Percentiles rank a stretch among this genome's conserved stretches.
Evolutionary conservation across 2,329 filamentous ascomycete genomes (phyloP).

Genomic region (Elsinoe ampelina): DNA sequence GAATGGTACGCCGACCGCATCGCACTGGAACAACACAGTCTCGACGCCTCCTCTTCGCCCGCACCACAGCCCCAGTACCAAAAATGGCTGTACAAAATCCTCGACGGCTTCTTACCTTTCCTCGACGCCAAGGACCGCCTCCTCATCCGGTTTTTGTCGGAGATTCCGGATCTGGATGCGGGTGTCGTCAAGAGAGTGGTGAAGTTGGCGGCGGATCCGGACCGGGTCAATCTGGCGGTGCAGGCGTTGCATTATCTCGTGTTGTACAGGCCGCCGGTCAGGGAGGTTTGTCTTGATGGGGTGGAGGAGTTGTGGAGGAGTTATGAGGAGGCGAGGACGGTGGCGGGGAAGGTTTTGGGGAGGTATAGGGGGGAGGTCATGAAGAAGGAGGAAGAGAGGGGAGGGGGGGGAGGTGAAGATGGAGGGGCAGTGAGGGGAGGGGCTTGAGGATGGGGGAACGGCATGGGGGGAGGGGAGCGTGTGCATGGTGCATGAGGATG

Average conservation of each 20-base stretch:
- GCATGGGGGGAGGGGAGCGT: neutral
- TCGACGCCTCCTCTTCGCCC: neutral
- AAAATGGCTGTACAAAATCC: constrained; percentile 66
- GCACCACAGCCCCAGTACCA: constrained; percentile 53
- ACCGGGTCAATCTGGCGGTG: constrained; percentile 50
- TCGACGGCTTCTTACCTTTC: constrained; percentile 84
- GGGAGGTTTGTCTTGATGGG: constrained; percentile 48
- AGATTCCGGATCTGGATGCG: constrained; percentile 70
- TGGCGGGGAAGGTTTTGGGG: constrained; percentile 44
- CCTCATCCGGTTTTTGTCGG: constrained; percentile 80
- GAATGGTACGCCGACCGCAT: constrained; percentile 93
- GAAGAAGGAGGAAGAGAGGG: constrained; percentile 20
- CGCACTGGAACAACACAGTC: constrained; percentile 33
- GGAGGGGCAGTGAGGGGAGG: neutral
- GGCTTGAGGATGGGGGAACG: neutral
- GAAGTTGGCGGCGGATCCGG: constrained; percentile 53
- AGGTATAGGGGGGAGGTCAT: constrained; percentile 47
- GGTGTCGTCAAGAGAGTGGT: constrained; percentile 64
- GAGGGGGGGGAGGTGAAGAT: constrained; percentile 14
- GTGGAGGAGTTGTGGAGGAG: constrained; percentile 50
- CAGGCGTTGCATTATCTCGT: constrained; percentile 50
- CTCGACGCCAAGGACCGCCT: constrained; percentile 75
- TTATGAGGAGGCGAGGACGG: constrained; percentile 38
- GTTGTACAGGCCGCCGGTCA: constrained; percentile 50
- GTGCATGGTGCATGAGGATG: neutral